Evolutionary conservation across 805 yeast species (phyloP).

Genomic region (Saccharomycodes ludwigii): DNA sequence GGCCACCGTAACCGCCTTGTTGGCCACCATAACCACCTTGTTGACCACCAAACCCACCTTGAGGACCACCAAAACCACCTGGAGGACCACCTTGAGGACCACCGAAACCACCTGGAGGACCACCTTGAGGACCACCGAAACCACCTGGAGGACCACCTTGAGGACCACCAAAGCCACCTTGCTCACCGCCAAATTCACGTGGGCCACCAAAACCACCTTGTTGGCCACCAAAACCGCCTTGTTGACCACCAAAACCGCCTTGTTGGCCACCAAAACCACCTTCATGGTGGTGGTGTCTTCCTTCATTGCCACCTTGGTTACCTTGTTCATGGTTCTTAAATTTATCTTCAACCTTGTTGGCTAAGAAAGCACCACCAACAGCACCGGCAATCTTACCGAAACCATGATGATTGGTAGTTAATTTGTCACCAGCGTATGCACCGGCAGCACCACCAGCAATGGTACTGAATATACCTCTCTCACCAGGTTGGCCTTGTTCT

Average conservation of each 20-base stretch:
- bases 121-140: constrained; percentile 10
- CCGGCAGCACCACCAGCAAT: constrained; percentile 42
- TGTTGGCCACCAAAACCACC: constrained; percentile 9
- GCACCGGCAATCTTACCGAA: constrained; percentile 41
- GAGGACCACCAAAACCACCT: constrained; percentile 13
- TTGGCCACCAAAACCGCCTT: constrained; percentile 11
- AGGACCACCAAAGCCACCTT: constrained; percentile 13
- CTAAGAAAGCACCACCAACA: constrained; percentile 41
- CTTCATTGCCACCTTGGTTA: constrained; percentile 12
- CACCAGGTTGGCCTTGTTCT: constrained; percentile 13
- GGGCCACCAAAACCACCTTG: constrained; percentile 7
- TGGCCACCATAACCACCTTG: constrained; percentile 12
- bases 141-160: constrained; percentile 11
- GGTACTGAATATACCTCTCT: constrained; percentile 32
- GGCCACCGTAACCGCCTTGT: constrained; percentile 8
- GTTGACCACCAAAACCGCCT: constrained; percentile 12
- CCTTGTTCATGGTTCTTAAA: constrained; percentile 19
- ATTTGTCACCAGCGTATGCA: constrained; percentile 37
- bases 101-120: constrained; percentile 10
- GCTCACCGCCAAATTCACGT: constrained; percentile 10
- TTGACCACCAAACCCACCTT: constrained; percentile 14
- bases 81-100: constrained; percentile 9
- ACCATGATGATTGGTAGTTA: constrained; percentile 19
- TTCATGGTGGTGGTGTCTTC: constrained; percentile 10
- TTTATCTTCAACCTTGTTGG: constrained; percentile 35